Conservation (phyloP, 768 basidiomycete genomes). For the Boletus rufocinnamomeus region DNA sequence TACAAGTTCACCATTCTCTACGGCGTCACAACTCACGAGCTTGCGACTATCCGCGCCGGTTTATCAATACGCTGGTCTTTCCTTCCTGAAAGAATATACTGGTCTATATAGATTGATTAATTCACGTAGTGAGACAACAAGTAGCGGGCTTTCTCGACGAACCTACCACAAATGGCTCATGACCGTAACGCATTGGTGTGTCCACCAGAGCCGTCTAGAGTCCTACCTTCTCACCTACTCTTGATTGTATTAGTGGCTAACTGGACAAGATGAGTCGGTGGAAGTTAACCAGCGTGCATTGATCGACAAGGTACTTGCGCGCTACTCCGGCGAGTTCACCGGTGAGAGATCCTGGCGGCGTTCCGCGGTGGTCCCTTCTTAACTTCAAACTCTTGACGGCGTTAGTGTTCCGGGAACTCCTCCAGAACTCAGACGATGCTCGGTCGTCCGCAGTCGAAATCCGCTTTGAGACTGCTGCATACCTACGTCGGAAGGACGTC, state of each 20-base stretch:
- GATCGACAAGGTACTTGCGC: slow-evolving; percentile 94
- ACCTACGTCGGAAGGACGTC: slow-evolving; percentile 33
- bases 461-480: slow-evolving; percentile 67
- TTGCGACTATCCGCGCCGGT: not conserved
- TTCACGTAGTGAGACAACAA: too few relatives aligned
- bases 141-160: not conserved
- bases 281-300: slow-evolving; percentile 96
- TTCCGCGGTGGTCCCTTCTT: not conserved
- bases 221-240: not conserved
- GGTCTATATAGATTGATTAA: not conserved
- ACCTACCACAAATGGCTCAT: slow-evolving; percentile 24
- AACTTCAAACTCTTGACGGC: not conserved
- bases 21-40: not conserved
- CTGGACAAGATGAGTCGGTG: slow-evolving; percentile 77
- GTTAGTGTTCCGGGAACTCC: slow-evolving; percentile 73
- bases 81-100: not conserved
- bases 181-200: slow-evolving; percentile 36
- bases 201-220: not conserved
- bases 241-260: slow-evolving; percentile 42
- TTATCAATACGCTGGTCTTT: not conserved
- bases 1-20: too few relatives aligned
- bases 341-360: slow-evolving; percentile 35
- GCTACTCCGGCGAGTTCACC: slow-evolving; percentile 95
- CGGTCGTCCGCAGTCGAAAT: slow-evolving; percentile 76
- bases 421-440: slow-evolving; percentile 97